A percentile compares a stretch with the other conserved stretches of the same genome.
These are phyloP conservation scores for Smithsoniella earleae DNA, from an alignment of 163 green algal species.

Conservation along the genomic window DNA sequence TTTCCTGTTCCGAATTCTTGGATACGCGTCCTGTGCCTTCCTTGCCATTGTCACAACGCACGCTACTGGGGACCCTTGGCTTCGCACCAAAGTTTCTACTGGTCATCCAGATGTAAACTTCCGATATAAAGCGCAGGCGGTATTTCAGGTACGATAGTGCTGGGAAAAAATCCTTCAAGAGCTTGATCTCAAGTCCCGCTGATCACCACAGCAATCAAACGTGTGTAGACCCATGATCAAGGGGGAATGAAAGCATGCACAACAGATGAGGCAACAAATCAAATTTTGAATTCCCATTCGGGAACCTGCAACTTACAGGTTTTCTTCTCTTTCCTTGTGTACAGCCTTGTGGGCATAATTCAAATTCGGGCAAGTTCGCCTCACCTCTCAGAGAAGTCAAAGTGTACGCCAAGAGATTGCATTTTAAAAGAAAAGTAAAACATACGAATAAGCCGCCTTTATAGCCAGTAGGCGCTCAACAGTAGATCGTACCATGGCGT, in stretches of 20 bases:
- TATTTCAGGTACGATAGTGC: not conserved
- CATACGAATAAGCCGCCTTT: no score
- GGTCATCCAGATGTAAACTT: not conserved
- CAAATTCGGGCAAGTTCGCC: no score
- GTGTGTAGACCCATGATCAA: not conserved
- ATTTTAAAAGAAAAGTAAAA: no score
- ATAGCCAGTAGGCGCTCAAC: no score
- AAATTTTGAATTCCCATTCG: not conserved
- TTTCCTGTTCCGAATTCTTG: constrained; percentile 5
- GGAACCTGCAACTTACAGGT: constrained; percentile 7
- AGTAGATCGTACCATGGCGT: no score
- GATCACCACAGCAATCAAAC: not conserved
- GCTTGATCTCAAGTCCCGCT: no score
- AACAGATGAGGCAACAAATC: constrained; percentile 17
- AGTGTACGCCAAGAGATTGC: no score
- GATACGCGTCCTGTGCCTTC: not conserved
- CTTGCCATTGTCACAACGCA: not conserved
- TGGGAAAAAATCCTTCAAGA: no score
- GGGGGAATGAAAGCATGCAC: not conserved
- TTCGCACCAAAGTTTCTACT: not conserved
- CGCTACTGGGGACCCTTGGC: constrained; percentile 12
- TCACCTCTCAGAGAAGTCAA: no score
- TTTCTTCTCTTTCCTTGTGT: no score
- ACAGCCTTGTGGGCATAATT: no score
- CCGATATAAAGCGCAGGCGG: constrained; percentile 6